A percentile compares a stretch with the other conserved stretches of the same genome.
phyloP scores from a whole-genome alignment of 1,284 basidiomycete species.

The Anthracocystis walkeri region DNA sequence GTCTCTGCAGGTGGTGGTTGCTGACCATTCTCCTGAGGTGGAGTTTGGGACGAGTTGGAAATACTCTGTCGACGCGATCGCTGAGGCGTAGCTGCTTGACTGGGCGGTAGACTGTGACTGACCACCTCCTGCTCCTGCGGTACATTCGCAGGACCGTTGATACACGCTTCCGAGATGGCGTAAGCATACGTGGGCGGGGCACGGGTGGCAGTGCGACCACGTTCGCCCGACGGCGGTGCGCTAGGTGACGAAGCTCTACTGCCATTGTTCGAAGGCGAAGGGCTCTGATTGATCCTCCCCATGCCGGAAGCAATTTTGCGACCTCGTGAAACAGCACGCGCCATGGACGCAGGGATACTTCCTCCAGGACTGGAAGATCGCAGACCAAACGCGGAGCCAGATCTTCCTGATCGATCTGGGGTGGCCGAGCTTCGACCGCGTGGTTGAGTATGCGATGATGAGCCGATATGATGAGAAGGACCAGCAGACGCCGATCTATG shows the following conservation, averaged over 20 bases:
- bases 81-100: constrained; percentile 38
- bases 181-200: constrained; percentile 41
- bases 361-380: constrained; percentile 48
- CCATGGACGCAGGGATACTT: constrained; percentile 54
- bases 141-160: constrained; percentile 14
- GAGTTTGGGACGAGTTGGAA: constrained; percentile 17
- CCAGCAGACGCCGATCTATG: constrained; percentile 36
- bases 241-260: constrained; percentile 50
- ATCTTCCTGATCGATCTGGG: constrained; percentile 42
- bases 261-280: constrained; percentile 41
- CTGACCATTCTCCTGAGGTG: constrained; percentile 16
- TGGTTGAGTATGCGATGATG: constrained; percentile 24
- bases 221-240: constrained; percentile 25
- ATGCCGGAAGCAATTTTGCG: constrained; percentile 44
- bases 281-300: constrained; percentile 53
- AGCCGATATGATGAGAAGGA: constrained; percentile 13
- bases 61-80: constrained; percentile 40
- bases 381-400: constrained; percentile 47
- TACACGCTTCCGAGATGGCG: constrained; percentile 34
- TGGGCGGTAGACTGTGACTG: constrained; percentile 36
- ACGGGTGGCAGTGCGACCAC: constrained; percentile 39
- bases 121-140: constrained; percentile 35
- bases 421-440: constrained; percentile 39
- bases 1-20: constrained; percentile 5
- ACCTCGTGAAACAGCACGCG: constrained; percentile 54